Conservation (phyloP, 1,284 basidiomycete species). For the Coniferiporia sulphurascens region DNA sequence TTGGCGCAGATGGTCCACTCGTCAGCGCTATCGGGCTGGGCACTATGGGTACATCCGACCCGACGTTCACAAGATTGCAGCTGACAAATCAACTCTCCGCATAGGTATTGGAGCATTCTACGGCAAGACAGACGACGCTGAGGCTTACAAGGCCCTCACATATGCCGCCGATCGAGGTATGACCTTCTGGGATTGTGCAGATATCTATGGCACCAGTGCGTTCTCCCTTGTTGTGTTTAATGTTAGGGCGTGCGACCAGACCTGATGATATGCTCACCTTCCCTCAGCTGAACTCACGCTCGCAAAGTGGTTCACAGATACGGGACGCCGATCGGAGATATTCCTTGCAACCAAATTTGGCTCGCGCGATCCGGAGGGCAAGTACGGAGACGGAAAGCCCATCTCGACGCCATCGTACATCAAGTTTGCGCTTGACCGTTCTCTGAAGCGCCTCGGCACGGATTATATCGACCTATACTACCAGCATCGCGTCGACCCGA, state of each 20-base stretch:
- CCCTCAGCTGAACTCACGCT: conserved; percentile 14
- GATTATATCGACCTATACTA: conserved; percentile 30
- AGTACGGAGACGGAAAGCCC: too few relatives aligned
- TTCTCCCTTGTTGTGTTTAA: not conserved
- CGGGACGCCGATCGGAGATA: conserved; percentile 23
- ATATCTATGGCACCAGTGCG: conserved; percentile 15
- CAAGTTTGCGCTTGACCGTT: conserved; percentile 22
- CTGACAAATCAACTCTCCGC: too few relatives aligned
- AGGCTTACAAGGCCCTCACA: conserved; percentile 15
- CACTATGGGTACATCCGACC: too few relatives aligned
- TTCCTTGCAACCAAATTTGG: conserved; percentile 31
- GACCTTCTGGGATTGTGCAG: conserved; percentile 19
- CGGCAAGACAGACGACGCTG: conserved; percentile 16
- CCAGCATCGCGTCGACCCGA: conserved; percentile 27
- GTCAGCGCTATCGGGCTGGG: too few relatives aligned
- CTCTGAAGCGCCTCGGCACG: conserved; percentile 24
- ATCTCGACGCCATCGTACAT: too few relatives aligned
- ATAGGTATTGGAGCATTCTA: conserved; percentile 14
- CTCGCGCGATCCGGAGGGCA: conserved; percentile 6
- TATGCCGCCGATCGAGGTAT: too few relatives aligned
- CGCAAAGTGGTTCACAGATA: conserved; percentile 19
- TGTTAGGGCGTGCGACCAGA: too few relatives aligned
- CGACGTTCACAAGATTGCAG: too few relatives aligned
- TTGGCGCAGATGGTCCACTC: too few relatives aligned
- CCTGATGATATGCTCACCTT: too few relatives aligned